phyloP scores from a whole-genome alignment of 805 yeast genomes.

The Kuraishia capsulata region DNA sequence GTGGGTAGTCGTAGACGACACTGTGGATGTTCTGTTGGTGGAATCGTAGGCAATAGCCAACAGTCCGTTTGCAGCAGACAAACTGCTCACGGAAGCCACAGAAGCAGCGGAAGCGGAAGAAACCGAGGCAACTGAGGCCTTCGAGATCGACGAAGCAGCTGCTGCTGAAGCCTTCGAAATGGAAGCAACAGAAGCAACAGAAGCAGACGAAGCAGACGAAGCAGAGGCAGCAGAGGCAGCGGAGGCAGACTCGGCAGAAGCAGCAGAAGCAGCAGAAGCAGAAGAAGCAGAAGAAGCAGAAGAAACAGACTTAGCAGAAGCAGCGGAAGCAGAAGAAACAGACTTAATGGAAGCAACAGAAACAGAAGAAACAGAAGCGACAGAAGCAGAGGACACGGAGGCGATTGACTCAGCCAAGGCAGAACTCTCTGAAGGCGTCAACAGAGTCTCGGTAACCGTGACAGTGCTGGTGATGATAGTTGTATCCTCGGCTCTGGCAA shows the following conservation, averaged over 20 bases:
- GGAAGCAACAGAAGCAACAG: constrained; percentile 10
- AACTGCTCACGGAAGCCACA: constrained; percentile 11
- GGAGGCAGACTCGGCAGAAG: constrained; percentile 12
- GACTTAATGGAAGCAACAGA: constrained; percentile 11
- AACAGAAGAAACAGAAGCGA: constrained; percentile 10
- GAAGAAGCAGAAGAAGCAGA: constrained; percentile 10
- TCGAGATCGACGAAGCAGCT: constrained; percentile 8
- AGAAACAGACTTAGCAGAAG: constrained; percentile 8
- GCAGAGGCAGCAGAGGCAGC: constrained; percentile 13
- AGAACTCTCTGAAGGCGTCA: constrained; percentile 35
- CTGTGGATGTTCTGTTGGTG: constrained; percentile 18
- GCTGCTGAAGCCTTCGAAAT: constrained; percentile 10
- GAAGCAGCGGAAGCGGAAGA: constrained; percentile 11
- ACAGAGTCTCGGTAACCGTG: constrained; percentile 35
- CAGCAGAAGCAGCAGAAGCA: constrained; percentile 12
- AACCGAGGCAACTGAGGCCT: constrained; percentile 6
- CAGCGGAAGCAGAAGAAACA: constrained; percentile 10
- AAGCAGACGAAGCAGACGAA: constrained; percentile 10
- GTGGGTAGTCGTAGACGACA: constrained; percentile 7
- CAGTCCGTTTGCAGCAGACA: constrained; percentile 27
- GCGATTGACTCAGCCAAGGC: constrained; percentile 12
- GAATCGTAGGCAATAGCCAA: constrained; percentile 32
- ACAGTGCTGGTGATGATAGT: constrained; percentile 34
- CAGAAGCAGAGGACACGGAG: constrained; percentile 12
- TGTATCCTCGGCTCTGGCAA: constrained; percentile 22